A percentile compares a stretch with the other conserved stretches of the same genome.
Evolutionary conservation across 441 rosid genomes (phyloP).

Genomic region (Eruca vesicaria): DNA sequence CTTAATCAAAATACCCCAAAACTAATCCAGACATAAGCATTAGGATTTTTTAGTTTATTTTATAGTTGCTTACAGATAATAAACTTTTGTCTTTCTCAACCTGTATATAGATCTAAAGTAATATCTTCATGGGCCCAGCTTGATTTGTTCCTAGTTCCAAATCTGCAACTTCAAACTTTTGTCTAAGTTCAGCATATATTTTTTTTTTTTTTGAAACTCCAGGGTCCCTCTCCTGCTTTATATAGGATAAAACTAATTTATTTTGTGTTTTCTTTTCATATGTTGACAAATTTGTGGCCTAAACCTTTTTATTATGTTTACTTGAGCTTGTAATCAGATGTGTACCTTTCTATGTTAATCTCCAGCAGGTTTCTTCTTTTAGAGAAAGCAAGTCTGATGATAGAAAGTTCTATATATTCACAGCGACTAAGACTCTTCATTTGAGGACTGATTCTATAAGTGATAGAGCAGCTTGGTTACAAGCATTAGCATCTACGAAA

Average conservation of each 20-base stretch:
- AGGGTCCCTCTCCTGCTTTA: slow-evolving; percentile 1
- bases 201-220: neutral
- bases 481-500: slow-evolving; percentile 66
- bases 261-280: neutral
- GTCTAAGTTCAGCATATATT: neutral
- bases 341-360: slow-evolving; percentile 17
- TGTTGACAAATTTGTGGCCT: slow-evolving; percentile 8
- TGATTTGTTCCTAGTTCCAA: slow-evolving; percentile 31
- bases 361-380: slow-evolving; percentile 77
- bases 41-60: neutral
- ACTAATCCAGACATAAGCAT: slow-evolving; percentile 23
- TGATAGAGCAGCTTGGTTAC: slow-evolving; percentile 87
- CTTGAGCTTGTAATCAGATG: slow-evolving; percentile 4
- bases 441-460: slow-evolving; percentile 70
- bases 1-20: slow-evolving; percentile 16
- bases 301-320: neutral
- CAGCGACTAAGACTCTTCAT: slow-evolving; percentile 93
- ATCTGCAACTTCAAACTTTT: slow-evolving; percentile 17
- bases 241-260: slow-evolving; percentile 5
- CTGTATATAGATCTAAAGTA: slow-evolving; percentile 2
- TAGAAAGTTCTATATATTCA: slow-evolving; percentile 79
- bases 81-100: slow-evolving; percentile 22
- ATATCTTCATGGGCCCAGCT: slow-evolving; percentile 31
- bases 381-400: slow-evolving; percentile 94
- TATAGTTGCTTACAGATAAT: neutral